Percentiles rank a stretch among this genome's conserved stretches.
phyloP scores from a whole-genome alignment of 2,329 filamentous ascomycete species.

The Cordyceps fumosorosea region DNA sequence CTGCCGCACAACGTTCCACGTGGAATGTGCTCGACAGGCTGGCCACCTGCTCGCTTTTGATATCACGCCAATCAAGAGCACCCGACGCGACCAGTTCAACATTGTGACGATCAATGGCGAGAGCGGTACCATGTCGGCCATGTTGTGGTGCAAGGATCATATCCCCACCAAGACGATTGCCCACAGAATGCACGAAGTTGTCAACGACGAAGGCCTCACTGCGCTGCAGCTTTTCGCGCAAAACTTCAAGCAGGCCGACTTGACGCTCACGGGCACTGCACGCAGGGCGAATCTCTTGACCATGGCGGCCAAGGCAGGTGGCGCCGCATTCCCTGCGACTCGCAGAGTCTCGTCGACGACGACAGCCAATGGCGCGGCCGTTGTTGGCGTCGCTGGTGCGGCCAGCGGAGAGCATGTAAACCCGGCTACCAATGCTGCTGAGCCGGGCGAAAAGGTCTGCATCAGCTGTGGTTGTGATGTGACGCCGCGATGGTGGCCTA shows the following conservation, averaged over 20 bases:
- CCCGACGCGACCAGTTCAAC: slow-evolving; percentile 71
- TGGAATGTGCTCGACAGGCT: slow-evolving; percentile 81
- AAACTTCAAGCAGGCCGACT: slow-evolving; percentile 91
- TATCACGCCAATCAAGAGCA: slow-evolving; percentile 81
- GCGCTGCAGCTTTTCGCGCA: slow-evolving; percentile 81
- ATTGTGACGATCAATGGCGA: slow-evolving; percentile 78
- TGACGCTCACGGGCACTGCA: slow-evolving; percentile 82
- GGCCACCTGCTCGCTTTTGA: slow-evolving; percentile 86
- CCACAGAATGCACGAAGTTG: slow-evolving; percentile 71
- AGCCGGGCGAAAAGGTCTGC: slow-evolving; percentile 49
- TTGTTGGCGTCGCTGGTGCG: not conserved
- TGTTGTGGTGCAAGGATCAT: slow-evolving; percentile 89
- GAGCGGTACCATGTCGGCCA: slow-evolving; percentile 74
- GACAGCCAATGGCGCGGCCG: slow-evolving; percentile 24
- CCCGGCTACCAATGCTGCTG: slow-evolving; percentile 22
- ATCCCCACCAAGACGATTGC: slow-evolving; percentile 62
- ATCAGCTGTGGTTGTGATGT: slow-evolving; percentile 62
- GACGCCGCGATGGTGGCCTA: slow-evolving; percentile 68
- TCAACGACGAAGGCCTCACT: slow-evolving; percentile 64
- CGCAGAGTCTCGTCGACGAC: slow-evolving; percentile 53
- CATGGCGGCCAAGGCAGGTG: slow-evolving; percentile 51
- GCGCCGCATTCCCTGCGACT: slow-evolving; percentile 25
- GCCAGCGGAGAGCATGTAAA: slow-evolving; percentile 22
- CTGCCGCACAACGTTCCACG: slow-evolving; percentile 64
- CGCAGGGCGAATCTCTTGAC: slow-evolving; percentile 80